phyloP scores from a whole-genome alignment of 495 filamentous ascomycete species.

The Articulospora tetracladia region DNA sequence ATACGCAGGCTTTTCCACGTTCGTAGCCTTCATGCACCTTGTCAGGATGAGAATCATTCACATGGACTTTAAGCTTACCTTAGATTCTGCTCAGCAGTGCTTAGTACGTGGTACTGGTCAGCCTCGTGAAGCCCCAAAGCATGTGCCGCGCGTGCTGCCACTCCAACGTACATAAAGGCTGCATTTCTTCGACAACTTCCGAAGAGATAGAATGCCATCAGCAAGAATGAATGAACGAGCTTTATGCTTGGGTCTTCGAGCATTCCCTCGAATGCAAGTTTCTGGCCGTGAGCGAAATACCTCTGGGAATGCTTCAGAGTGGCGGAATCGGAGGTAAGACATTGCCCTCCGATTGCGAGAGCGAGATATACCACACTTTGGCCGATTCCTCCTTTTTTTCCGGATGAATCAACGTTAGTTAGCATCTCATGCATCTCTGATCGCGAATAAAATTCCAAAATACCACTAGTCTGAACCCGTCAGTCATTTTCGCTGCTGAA shows the following conservation, averaged over 20 bases:
- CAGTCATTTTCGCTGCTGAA: neutral
- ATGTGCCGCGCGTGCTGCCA: neutral
- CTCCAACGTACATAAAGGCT: neutral
- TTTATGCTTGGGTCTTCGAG: neutral
- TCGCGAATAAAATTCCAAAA: neutral
- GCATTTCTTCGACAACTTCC: neutral
- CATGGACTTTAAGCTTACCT: neutral
- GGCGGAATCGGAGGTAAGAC: neutral
- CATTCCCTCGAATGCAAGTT: neutral
- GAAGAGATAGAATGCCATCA: neutral
- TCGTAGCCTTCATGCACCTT: neutral
- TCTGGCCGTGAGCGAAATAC: neutral
- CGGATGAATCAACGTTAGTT: neutral
- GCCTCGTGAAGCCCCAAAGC: neutral
- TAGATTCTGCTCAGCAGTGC: neutral
- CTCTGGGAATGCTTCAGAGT: neutral
- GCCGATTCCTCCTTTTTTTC: neutral
- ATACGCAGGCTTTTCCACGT: neutral
- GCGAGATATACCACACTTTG: neutral
- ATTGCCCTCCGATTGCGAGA: neutral
- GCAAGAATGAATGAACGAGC: neutral
- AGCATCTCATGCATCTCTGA: neutral
- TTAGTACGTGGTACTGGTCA: neutral
- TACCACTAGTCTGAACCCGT: neutral
- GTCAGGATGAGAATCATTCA: too few species aligned